Base-by-base conservation (phyloP, 2,329 filamentous ascomycete genomes). In the Aspergillus glaucus region DNA sequence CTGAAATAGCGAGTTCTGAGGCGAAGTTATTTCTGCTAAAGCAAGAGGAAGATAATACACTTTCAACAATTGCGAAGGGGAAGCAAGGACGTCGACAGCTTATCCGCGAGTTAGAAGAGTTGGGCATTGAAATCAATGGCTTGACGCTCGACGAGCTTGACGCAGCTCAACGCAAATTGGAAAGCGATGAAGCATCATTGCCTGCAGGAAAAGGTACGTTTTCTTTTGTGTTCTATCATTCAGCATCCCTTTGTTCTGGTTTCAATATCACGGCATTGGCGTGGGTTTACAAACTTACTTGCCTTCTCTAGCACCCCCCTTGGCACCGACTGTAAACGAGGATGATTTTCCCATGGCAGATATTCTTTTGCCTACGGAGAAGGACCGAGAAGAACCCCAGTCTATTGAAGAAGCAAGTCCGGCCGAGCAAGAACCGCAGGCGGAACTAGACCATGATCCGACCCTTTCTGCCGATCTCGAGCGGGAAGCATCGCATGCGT, bases 41-140 rank as follows among this genome's bases (percentile, higher is more conserved):
- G 15, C 48, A 64, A 55, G 57, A 73, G 55, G 54, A 72, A 60
- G 68, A 69, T 15, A 63, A 66, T 42, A 53, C 79, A 5, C 51
- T 71, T 9, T 65, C 66, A 26, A 74, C 79, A 51, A 73, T 78
- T 45, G 68, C 71, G 7, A 68, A 71, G 60, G 65, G 72, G 56
- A 61, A 68, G 65, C 53, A 67, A 63, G 59, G 67, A 57, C 58
- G 72, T 64, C 65, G 67, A 46, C 65, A 68, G 42, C 70, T 79
- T 39, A 60, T 73, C 4, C 65, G 70, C 28, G 77, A 79, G 54
- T 63, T 80, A n/a, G 71, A 75, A 50, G 62, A 61, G 45, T 64
- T 79, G 17, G 73, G 72, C 36, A 58, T 75, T 37, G 72, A 79
- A 48, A 74, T 75, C 1, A 68, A 74, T 45, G 73, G 72, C 3